phyloP scores from a whole-genome alignment of 2,329 filamentous ascomycete species.

The Akanthomyces dipterigenus region DNA sequence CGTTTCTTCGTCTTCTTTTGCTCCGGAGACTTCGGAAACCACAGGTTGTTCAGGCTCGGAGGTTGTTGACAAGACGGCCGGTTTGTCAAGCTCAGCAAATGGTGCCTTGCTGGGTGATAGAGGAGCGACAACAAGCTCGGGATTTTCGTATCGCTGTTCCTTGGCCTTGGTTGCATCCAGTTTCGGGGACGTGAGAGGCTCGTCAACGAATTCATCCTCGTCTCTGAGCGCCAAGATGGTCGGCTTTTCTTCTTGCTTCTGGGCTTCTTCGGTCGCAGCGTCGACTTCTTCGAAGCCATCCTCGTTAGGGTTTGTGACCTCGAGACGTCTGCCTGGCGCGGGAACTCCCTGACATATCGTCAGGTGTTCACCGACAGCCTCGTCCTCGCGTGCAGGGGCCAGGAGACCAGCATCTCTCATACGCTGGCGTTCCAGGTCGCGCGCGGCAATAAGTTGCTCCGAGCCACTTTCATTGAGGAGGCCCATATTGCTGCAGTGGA shows the following conservation, averaged over 20 bases:
- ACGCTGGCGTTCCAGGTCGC: constrained; percentile 75
- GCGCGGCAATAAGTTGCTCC: constrained; percentile 73
- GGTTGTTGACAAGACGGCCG: not conserved
- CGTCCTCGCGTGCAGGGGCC: constrained; percentile 31
- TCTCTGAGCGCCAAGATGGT: constrained; percentile 34
- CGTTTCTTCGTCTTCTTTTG: constrained; percentile 14
- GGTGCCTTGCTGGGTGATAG: constrained; percentile 43
- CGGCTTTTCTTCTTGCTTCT: constrained; percentile 1
- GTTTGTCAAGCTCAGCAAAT: constrained; percentile 20
- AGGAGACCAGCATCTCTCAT: constrained; percentile 73
- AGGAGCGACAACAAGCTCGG: constrained; percentile 49
- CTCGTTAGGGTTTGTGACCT: constrained; percentile 75
- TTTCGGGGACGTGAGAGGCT: constrained; percentile 63
- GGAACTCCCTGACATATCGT: constrained; percentile 49
- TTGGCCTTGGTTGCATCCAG: constrained; percentile 54
- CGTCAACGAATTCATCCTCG: constrained; percentile 71
- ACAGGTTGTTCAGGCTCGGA: not conserved
- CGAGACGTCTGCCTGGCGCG: constrained; percentile 62
- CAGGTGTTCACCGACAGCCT: constrained; percentile 47
- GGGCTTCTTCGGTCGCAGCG: constrained; percentile 58
- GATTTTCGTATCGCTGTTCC: constrained; percentile 46
- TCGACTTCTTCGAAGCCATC: constrained; percentile 92
- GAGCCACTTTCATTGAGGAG: constrained; percentile 86
- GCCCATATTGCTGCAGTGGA: constrained; percentile 99
- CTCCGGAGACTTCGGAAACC: constrained; percentile 14